Conservation (phyloP, 2,329 filamentous ascomycete genomes). For the Monilinia fructigena region DNA sequence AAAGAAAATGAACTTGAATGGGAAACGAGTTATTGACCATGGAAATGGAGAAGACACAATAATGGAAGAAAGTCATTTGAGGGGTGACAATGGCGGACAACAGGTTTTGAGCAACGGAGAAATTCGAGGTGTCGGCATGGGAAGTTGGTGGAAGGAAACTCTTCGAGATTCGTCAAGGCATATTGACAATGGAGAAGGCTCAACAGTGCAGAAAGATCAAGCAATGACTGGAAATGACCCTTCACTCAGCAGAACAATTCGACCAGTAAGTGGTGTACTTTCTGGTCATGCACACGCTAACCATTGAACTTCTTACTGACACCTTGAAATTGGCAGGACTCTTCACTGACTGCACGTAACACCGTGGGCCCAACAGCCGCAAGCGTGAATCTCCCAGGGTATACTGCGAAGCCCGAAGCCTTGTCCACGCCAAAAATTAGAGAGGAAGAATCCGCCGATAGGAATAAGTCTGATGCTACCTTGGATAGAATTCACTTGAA, state of each 20-base stretch:
- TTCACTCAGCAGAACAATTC: not conserved
- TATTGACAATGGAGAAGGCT: not conserved
- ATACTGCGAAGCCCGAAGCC: not conserved
- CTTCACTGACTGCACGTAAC: not conserved
- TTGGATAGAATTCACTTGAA: not conserved
- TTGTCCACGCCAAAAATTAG: not conserved
- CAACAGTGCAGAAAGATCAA: not conserved
- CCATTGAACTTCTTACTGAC: not conserved
- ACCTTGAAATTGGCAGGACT: not conserved
- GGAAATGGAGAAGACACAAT: constrained; percentile 5
- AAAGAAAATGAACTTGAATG: constrained; percentile 24
- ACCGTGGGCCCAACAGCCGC: not conserved
- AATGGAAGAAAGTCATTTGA: constrained; percentile 30
- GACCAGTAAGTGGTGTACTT: not conserved
- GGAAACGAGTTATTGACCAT: constrained; percentile 15
- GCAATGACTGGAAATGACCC: not conserved
- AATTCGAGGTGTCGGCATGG: constrained; percentile 33
- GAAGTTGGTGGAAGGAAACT: constrained; percentile 33
- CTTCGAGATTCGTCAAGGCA: not conserved
- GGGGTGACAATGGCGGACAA: constrained; percentile 22
- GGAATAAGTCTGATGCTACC: not conserved
- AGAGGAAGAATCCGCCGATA: not conserved
- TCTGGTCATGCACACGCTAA: not conserved
- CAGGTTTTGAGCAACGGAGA: constrained; percentile 19
- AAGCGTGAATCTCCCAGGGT: not conserved